Base-by-base conservation (phyloP, 148 eudicot species). In the Rhododendron ovatum region DNA sequence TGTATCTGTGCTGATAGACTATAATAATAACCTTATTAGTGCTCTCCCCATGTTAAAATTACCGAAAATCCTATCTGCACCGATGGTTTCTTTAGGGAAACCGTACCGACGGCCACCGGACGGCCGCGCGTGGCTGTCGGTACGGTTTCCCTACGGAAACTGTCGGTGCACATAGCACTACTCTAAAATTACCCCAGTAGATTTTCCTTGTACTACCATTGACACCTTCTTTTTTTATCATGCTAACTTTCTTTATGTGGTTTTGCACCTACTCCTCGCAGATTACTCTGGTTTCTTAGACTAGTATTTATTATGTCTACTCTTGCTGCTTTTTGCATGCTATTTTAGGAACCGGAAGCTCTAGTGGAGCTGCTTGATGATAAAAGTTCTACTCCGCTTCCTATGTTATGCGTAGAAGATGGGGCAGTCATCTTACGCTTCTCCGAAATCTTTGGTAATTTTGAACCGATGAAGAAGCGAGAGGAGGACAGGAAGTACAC, bases 361-460 rank as follows among this genome's bases (percentile, higher is more conserved):
- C 85, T 73, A 28, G 91, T 89, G 43, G 94, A 91, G 80, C 84
- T 78, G 28, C 78, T 76, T 63, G 91, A 89, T 84, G 86, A 81
- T 76, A 90, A 83, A 81, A 89, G 86, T 80, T 78, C 87, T 53
- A 77, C 89, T 53, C 91, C 94, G 11, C 90, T 97, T 59, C 99
- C 99, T 77, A 85, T 97, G 82, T 90, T 97, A 86, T 97, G 92
- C 78, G 80, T 90, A 59, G 98, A 94, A 89, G 94, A 94, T 89
- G 99, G 99, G 85, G 86, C 84, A 85, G 89, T 92, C 76, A 96
- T 97, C 83, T 87, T 97, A 83, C 92, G 94, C 30, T 95, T 97
- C 87, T 97, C 99, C 84, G 99, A 97, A 93, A 97, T 97, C 79
- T 97, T 97, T 90, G 98, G 96, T 83, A 92, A 94, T 87, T 89